These are phyloP conservation scores for Corymbia citriodora DNA, from an alignment of 441 rosid genomes.

Conservation along the genomic window DNA sequence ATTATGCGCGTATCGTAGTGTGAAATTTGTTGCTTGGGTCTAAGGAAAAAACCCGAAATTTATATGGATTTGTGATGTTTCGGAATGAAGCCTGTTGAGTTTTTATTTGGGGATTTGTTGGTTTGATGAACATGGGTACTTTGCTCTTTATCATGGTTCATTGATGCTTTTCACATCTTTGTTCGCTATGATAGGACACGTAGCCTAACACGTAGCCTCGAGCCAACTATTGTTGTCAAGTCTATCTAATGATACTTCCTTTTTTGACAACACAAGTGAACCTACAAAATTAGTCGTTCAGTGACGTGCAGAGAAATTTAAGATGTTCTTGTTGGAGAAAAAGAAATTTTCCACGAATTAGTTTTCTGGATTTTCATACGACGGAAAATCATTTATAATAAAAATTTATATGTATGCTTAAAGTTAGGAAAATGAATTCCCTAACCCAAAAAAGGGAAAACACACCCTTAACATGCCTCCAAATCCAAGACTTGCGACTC, in stretches of 20 bases:
- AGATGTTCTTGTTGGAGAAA: rapidly evolving
- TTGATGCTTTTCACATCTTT: neutral
- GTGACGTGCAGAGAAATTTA: neutral
- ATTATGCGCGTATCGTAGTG: neutral
- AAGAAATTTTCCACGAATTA: neutral
- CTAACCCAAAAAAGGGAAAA: rapidly evolving
- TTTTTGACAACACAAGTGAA: neutral
- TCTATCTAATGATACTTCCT: neutral
- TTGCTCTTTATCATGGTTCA: neutral
- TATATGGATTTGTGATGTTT: neutral
- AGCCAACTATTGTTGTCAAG: neutral
- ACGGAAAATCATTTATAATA: no score
- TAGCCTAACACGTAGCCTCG: neutral
- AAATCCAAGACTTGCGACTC: neutral
- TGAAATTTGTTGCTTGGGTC: neutral
- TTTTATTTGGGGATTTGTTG: neutral
- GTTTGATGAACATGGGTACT: neutral
- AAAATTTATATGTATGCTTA: no score
- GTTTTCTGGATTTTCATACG: neutral
- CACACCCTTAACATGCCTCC: neutral
- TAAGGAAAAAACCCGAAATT: neutral
- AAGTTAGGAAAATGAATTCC: no score
- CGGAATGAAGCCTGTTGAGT: neutral
- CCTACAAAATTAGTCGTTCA: rapidly evolving
- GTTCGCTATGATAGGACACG: neutral